A percentile compares a stretch with the other conserved stretches of the same genome.
phyloP scores from a whole-genome alignment of 176 grass and related monocot genomes.

The Tillandsia fasciculata region DNA sequence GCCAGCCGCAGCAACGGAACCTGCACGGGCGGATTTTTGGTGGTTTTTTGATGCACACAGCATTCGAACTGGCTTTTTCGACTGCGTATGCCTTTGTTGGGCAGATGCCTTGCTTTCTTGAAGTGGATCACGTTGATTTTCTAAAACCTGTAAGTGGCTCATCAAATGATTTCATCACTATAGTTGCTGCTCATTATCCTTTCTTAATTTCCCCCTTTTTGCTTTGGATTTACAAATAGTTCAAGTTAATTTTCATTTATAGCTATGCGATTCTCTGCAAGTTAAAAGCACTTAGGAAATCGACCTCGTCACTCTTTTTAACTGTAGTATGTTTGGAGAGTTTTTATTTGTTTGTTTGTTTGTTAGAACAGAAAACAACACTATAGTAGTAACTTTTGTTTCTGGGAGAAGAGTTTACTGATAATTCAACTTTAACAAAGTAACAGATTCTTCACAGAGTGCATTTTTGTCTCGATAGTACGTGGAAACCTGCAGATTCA shows the following conservation, averaged over 20 bases:
- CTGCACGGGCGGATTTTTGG: slow-evolving; percentile 87
- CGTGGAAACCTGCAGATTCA: too few species aligned
- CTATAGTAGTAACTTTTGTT: too few species aligned
- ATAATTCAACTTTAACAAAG: too few species aligned
- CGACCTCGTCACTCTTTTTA: too few species aligned
- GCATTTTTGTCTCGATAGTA: too few species aligned
- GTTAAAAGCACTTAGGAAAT: too few species aligned
- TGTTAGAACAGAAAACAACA: too few species aligned
- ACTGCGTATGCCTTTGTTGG: slow-evolving; percentile 93
- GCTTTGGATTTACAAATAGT: neutral
- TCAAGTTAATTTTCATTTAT: neutral
- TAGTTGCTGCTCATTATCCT: neutral
- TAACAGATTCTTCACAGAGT: too few species aligned
- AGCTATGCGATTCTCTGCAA: too few species aligned
- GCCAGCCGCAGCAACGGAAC: slow-evolving; percentile 91
- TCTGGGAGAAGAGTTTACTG: too few species aligned
- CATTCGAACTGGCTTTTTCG: slow-evolving; percentile 90
- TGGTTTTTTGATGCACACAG: slow-evolving; percentile 94
- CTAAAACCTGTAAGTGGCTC: slow-evolving; percentile 70
- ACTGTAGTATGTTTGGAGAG: too few species aligned
- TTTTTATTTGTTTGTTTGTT: too few species aligned
- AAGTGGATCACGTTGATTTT: slow-evolving; percentile 97
- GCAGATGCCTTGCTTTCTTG: slow-evolving; percentile 75
- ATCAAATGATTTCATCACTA: neutral
- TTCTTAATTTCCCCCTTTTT: neutral